Evolutionary conservation across 495 filamentous ascomycete species (phyloP).

Genomic region (Sabuloglossum arenarium): DNA sequence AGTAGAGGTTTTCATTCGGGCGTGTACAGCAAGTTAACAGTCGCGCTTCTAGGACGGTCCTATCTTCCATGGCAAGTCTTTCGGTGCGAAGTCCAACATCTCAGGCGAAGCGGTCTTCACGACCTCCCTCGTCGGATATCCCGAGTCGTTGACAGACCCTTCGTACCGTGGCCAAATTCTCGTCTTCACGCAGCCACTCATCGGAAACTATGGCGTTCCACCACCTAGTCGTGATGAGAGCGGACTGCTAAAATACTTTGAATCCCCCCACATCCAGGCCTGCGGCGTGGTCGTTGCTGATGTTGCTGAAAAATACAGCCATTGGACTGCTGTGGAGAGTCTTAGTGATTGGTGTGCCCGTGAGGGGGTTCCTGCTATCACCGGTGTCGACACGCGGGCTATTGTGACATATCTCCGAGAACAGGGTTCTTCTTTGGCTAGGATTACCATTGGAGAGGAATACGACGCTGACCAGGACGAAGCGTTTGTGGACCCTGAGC

Average conservation of each 20-base stretch:
- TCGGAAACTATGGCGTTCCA: conserved; percentile 95
- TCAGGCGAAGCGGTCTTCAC: conserved; percentile 92
- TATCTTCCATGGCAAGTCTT: conserved; percentile 83
- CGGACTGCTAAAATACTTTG: conserved; percentile 77
- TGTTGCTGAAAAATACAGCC: conserved; percentile 79
- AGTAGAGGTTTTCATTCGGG: conserved; percentile 5
- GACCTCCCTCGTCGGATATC: conserved; percentile 82
- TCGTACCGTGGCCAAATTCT: conserved; percentile 97
- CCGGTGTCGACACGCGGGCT: conserved; percentile 86
- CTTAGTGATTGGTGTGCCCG: conserved; percentile 85
- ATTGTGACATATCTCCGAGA: conserved; percentile 93
- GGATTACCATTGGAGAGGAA: conserved; percentile 90
- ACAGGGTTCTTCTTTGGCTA: conserved; percentile 83
- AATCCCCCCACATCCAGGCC: conserved; percentile 91
- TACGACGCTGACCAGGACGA: conserved; percentile 98
- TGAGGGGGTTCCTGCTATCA: conserved; percentile 89
- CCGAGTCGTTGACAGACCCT: conserved; percentile 94
- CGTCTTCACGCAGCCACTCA: conserved; percentile 96
- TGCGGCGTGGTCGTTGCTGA: conserved; percentile 90
- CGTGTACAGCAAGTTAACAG: not conserved
- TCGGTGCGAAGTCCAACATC: conserved; percentile 78
- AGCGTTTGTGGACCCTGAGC: conserved; percentile 81
- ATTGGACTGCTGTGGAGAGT: conserved; percentile 95
- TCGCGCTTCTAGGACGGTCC: conserved; percentile 44
- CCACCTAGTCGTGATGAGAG: conserved; percentile 53